These are phyloP conservation scores for Oryza glumipatula DNA, from an alignment of 176 grass and related monocot genomes.

Conservation along the genomic window DNA sequence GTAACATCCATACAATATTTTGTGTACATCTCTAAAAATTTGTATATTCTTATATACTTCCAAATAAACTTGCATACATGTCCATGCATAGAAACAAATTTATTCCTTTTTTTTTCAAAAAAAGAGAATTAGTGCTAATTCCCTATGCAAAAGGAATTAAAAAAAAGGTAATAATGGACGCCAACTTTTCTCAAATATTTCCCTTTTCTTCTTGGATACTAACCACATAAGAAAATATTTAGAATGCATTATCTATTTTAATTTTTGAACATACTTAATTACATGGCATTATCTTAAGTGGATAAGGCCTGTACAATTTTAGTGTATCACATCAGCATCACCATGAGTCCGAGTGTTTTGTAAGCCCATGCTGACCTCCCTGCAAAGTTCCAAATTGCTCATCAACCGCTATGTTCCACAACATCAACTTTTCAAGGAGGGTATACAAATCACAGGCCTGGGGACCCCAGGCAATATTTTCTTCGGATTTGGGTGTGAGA, in stretches of 20 bases:
- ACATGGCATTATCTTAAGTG: neutral
- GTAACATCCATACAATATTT: neutral
- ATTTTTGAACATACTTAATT: neutral
- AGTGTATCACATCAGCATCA: constrained; percentile 30
- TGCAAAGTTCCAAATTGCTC: constrained; percentile 40
- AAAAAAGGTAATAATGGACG: too few species aligned
- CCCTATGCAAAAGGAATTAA: too few species aligned
- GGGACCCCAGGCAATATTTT: constrained; percentile 14
- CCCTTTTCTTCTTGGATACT: neutral
- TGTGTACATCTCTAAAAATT: neutral
- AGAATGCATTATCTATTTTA: neutral
- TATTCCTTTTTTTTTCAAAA: neutral
- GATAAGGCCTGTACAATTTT: constrained; percentile 37
- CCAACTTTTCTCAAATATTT: neutral
- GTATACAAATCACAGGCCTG: neutral
- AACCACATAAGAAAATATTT: neutral
- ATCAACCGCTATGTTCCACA: constrained; percentile 37
- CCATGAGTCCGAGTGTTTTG: constrained; percentile 31
- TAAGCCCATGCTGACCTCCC: constrained; percentile 43
- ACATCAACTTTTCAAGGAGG: constrained; percentile 25
- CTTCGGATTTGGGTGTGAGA: neutral
- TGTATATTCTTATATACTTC: neutral
- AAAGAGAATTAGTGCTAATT: neutral
- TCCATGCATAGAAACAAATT: neutral
- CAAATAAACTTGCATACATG: too few species aligned